These are phyloP conservation scores for Coemansia sp. DNA, from an alignment of 192 early-diverging fungal species.

Conservation along the genomic window DNA sequence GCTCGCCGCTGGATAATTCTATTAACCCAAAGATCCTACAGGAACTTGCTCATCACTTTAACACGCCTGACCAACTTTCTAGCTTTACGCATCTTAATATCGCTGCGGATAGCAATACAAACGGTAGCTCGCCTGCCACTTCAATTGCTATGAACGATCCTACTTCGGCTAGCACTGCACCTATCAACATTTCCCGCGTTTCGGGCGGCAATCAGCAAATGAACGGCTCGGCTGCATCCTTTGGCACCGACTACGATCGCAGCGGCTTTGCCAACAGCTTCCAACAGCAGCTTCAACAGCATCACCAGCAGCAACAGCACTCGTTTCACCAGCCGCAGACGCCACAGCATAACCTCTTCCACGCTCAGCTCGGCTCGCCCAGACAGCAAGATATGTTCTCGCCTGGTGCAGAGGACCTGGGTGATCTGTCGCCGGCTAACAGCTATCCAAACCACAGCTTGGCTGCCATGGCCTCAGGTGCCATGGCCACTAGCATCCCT, in stretches of 20 bases:
- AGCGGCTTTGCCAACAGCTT: constrained; percentile 48
- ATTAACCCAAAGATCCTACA: constrained; percentile 53
- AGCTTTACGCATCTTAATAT: constrained; percentile 50
- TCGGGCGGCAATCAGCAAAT: constrained; percentile 24
- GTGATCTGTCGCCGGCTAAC: constrained; percentile 36
- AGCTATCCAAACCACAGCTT: constrained; percentile 43
- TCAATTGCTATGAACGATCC: constrained; percentile 37
- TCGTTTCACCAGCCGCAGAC: constrained; percentile 38
- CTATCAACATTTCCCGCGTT: constrained; percentile 48
- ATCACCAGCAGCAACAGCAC: constrained; percentile 36
- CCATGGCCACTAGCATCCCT: constrained; percentile 48
- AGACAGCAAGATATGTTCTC: constrained; percentile 43
- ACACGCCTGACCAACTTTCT: constrained; percentile 39
- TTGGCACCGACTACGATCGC: constrained; percentile 50
- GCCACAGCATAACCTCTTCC: constrained; percentile 44
- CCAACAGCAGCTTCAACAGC: constrained; percentile 53
- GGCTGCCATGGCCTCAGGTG: constrained; percentile 38
- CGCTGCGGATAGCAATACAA: constrained; percentile 18
- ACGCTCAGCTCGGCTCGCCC: constrained; percentile 43
- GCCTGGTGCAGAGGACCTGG: constrained; percentile 37
- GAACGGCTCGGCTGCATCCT: constrained; percentile 36
- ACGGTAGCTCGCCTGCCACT: constrained; percentile 18
- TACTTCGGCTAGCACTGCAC: constrained; percentile 24
- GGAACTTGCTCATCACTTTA: constrained; percentile 47
- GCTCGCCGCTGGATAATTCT: constrained; percentile 42